Percentiles rank a stretch among this genome's conserved stretches.
phyloP scores from a whole-genome alignment of 495 filamentous ascomycete genomes.

The Hyaloscypha finlandica region DNA sequence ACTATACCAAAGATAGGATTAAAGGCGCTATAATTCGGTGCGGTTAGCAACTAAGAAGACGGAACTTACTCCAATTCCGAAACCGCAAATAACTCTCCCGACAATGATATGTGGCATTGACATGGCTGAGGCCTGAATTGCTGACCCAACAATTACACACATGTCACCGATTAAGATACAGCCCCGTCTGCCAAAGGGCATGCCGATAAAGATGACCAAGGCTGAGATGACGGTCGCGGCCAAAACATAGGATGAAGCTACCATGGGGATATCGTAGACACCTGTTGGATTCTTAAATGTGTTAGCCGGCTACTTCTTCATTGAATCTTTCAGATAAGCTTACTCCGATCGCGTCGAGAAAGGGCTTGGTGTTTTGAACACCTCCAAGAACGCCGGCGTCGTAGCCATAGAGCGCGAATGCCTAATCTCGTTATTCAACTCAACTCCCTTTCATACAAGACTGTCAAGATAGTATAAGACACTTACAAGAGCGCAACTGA shows the following conservation, averaged over 20 bases:
- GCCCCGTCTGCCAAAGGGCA: conserved; percentile 24
- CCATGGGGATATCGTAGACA: conserved; percentile 40
- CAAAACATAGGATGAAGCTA: conserved; percentile 38
- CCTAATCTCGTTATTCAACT: background rate
- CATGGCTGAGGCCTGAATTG: conserved; percentile 8
- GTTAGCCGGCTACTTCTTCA: background rate
- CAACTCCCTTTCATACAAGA: no score
- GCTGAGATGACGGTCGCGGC: conserved; percentile 39
- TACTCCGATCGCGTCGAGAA: conserved; percentile 38
- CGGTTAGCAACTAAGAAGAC: background rate
- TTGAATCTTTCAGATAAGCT: background rate
- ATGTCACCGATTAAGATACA: conserved; percentile 19
- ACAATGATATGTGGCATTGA: conserved; percentile 12
- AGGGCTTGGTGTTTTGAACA: conserved; percentile 39
- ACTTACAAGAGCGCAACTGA: no score
- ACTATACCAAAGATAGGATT: no score
- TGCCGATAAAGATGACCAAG: conserved; percentile 31
- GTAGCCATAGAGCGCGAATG: conserved; percentile 29
- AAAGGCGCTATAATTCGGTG: no score
- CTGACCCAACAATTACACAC: conserved; percentile 11
- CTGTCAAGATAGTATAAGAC: no score
- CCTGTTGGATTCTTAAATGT: conserved; percentile 33
- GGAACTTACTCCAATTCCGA: conserved; percentile 10
- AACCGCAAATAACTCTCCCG: conserved; percentile 12
- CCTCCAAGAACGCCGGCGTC: conserved; percentile 46